Evolutionary conservation across 2,329 filamentous ascomycete genomes (phyloP).

Genomic region (Celoporthe dispersa): DNA sequence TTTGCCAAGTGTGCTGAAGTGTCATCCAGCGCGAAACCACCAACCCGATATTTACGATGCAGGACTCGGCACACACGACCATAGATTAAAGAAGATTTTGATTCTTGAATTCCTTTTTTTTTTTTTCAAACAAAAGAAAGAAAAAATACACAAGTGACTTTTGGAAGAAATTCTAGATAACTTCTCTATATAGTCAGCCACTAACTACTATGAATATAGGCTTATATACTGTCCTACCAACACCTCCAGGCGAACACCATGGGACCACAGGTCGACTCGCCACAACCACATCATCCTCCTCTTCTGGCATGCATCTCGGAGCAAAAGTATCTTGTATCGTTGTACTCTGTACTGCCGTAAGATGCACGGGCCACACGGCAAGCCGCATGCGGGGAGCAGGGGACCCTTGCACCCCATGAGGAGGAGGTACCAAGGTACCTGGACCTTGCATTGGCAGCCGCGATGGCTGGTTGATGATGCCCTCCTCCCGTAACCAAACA

Average conservation of each 20-base stretch:
- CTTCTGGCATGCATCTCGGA: background rate
- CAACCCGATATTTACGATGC: too few relatives aligned
- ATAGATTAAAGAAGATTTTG: too few relatives aligned
- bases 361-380: slow-evolving; percentile 8
- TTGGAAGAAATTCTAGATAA: too few relatives aligned
- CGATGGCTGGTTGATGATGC: background rate
- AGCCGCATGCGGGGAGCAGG: slow-evolving; percentile 12
- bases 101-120: too few relatives aligned
- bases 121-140: too few relatives aligned
- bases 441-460: slow-evolving; percentile 10
- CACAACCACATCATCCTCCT: background rate
- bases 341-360: background rate
- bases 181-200: too few relatives aligned
- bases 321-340: background rate
- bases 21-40: too few relatives aligned
- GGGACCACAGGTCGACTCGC: background rate
- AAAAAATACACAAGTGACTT: too few relatives aligned
- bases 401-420: background rate
- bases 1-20: too few relatives aligned
- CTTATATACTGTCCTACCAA: too few relatives aligned
- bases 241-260: background rate
- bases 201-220: too few relatives aligned
- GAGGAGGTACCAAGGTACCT: background rate
- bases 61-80: too few relatives aligned
- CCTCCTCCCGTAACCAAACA: background rate